A percentile compares a stretch with the other conserved stretches of the same genome.
Conservation (phyloP, 2,329 filamentous ascomycete species). For the Calonectria multiphialidica region DNA sequence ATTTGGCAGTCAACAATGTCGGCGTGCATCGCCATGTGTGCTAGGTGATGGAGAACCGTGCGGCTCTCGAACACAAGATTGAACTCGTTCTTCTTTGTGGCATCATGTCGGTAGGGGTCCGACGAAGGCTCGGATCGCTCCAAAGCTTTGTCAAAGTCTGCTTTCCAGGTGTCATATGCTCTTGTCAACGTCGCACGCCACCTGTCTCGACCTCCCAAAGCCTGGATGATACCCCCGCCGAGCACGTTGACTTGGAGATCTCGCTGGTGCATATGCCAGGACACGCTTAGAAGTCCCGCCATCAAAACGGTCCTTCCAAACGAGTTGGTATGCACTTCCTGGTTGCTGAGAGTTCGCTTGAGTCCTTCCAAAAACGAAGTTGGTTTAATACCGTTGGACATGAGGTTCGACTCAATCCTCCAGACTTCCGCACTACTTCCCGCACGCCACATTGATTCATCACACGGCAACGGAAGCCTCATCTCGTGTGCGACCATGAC, state of each 20-base stretch:
- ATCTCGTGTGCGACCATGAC: slow-evolving; percentile 98
- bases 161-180: slow-evolving; percentile 94
- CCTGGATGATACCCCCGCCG: slow-evolving; percentile 77
- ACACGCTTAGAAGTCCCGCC: slow-evolving; percentile 92
- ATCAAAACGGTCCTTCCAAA: slow-evolving; percentile 95
- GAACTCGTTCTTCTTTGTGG: slow-evolving; percentile 72
- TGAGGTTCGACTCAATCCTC: slow-evolving; percentile 83
- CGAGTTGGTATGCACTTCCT: slow-evolving; percentile 88
- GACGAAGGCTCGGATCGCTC: slow-evolving; percentile 66
- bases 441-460: slow-evolving; percentile 93
- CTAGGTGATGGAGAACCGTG: slow-evolving; percentile 90
- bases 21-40: slow-evolving; percentile 98
- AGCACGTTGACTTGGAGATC: slow-evolving; percentile 93
- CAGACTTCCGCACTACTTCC: slow-evolving; percentile 89
- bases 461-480: slow-evolving; percentile 89
- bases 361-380: slow-evolving; percentile 91
- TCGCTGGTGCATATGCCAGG: slow-evolving; percentile 97
- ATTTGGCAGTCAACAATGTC: slow-evolving; percentile 98
- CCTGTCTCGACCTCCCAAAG: slow-evolving; percentile 88
- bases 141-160: slow-evolving; percentile 87
- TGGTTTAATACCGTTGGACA: slow-evolving; percentile 85
- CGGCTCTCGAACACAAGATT: slow-evolving; percentile 84
- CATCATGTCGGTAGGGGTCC: slow-evolving; percentile 67
- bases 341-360: slow-evolving; percentile 88
- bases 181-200: slow-evolving; percentile 89